Evolutionary conservation across 768 basidiomycete species (phyloP), one percentile per base, ranked within the genome.

Genomic region (Mycena maculata): DNA sequence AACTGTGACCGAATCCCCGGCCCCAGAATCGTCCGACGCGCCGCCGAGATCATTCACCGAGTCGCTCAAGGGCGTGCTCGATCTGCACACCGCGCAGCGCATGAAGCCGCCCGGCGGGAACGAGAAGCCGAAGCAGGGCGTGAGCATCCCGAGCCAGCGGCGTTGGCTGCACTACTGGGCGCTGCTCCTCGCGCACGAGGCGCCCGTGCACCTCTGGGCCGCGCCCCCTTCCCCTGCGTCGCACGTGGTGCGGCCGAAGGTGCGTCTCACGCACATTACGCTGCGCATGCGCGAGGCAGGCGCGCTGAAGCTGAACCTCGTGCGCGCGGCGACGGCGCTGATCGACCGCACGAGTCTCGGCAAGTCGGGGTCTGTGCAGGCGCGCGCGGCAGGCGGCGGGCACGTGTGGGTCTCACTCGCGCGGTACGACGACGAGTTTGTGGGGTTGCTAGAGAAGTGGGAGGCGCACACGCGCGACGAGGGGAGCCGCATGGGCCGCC

Each of bases 131-230:
- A 83, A 80, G 73, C 88, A 85, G 69, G 91, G 91, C 13, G 90
- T 94, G 45, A 92, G 89, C 67, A 95, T 95, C 69, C 91, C 93
- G 0, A 92, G 90, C 63, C 94, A 95, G 76, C 85, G 88, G 2
- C 88, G 94, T 22, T 94, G 89, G 83, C 79, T 96, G 6, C 84
- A 87, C 69, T 95, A 95, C 73, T 95, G 91, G 91, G 87, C 89
- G 0, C 81, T 88, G 13, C 73, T 90, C n/a, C 81, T 92, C 18
- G 80, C 85, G 4, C 80, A 85, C 50, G 84, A 86, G 42, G 87
- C 83, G 0, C 91, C 90, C 5, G 65, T 76, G 3, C 81, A 83
- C 27, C 76, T 90, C 55, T 88, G 86, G 85, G 72, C 77, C 13
- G 65, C 27, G 59, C 59, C 76, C 57, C 41, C 72, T 62, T 61